Percentiles rank a stretch among this genome's conserved stretches.
Conservation (phyloP, 2,329 filamentous ascomycete genomes). For the Colletotrichum sp. region DNA sequence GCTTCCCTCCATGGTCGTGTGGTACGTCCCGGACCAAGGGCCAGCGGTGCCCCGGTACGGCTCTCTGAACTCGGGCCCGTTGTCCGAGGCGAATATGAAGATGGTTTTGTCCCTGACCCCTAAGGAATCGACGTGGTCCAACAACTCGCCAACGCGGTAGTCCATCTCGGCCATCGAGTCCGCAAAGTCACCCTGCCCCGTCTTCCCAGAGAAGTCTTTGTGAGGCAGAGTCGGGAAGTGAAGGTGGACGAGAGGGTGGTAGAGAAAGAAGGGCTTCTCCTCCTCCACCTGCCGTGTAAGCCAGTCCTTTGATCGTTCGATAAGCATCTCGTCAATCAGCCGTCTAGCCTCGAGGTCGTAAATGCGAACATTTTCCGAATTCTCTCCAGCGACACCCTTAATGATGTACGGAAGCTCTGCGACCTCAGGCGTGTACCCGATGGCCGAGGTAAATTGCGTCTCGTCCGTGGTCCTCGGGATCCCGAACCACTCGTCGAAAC, state of each 20-base stretch:
- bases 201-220: constrained; percentile 29
- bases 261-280: constrained; percentile 32
- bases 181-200: constrained; percentile 32
- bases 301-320: constrained; percentile 35
- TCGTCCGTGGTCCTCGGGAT: constrained; percentile 40
- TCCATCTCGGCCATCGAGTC: constrained; percentile 39
- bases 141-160: constrained; percentile 31
- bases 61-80: constrained; percentile 35
- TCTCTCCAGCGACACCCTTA: constrained; percentile 27
- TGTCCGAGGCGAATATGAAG: constrained; percentile 39
- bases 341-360: constrained; percentile 35
- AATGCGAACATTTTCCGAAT: constrained; percentile 32
- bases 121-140: constrained; percentile 33
- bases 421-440: constrained; percentile 34
- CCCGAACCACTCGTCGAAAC: constrained; percentile 41
- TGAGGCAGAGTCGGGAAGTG: constrained; percentile 37
- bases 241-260: constrained; percentile 35
- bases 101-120: constrained; percentile 33
- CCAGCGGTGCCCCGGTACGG: constrained; percentile 36
- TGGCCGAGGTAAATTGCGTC: constrained; percentile 35
- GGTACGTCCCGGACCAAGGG: constrained; percentile 37
- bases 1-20: constrained; percentile 39
- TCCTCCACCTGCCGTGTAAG: constrained; percentile 26
- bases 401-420: constrained; percentile 38
- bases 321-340: constrained; percentile 34